Conservation (phyloP, 2,329 filamentous ascomycete genomes). For the Ustulina deusta region DNA sequence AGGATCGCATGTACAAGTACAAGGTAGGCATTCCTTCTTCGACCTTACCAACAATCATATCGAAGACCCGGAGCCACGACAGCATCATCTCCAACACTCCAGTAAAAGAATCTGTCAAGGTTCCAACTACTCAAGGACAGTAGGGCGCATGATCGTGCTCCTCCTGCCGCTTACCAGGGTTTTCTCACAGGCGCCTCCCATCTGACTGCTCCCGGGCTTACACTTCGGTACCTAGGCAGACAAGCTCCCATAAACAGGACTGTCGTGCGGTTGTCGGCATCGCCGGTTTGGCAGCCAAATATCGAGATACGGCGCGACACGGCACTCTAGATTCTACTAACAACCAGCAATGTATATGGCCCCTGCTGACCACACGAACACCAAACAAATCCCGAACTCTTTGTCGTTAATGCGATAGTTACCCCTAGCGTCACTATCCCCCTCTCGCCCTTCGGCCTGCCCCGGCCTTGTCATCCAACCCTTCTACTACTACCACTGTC, state of each 20-base stretch:
- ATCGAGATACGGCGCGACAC: background rate
- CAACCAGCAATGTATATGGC: background rate
- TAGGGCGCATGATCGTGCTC: background rate
- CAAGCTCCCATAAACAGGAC: background rate
- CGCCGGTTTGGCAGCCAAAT: background rate
- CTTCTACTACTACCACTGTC: background rate
- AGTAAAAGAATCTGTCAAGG: background rate
- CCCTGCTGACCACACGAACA: background rate
- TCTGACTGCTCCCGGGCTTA: background rate
- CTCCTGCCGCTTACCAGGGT: background rate
- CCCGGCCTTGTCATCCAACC: background rate
- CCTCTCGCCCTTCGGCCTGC: slow-evolving; percentile 2
- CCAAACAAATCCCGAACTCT: no score
- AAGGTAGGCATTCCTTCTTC: no score
- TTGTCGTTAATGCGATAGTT: slow-evolving; percentile 9
- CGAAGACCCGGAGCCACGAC: background rate
- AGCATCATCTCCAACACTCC: background rate
- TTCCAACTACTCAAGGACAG: background rate
- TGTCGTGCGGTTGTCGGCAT: background rate
- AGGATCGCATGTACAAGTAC: background rate
- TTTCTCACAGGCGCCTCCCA: background rate
- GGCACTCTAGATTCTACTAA: background rate
- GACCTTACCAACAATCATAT: background rate
- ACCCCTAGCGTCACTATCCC: background rate
- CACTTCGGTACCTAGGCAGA: no score